Conservation (phyloP, 106 monocot genomes). For the Dendrobium chrysotoxum region DNA sequence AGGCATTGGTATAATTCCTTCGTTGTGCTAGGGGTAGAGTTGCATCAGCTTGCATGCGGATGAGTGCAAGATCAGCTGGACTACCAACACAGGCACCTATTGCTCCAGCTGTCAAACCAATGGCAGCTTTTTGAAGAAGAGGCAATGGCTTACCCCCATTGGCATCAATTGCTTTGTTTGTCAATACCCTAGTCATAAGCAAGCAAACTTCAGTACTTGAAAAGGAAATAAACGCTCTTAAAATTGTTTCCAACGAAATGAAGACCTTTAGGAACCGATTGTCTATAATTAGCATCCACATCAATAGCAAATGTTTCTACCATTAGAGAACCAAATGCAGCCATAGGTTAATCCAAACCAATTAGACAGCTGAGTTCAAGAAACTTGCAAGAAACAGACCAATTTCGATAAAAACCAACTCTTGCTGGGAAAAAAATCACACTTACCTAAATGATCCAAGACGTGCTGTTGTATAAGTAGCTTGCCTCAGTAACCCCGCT, state of each 20-base stretch:
- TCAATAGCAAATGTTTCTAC: not conserved
- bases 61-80: slow-evolving; percentile 80
- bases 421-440: not conserved
- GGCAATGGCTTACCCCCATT: slow-evolving; percentile 77
- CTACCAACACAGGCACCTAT: slow-evolving; percentile 72
- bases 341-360: not conserved
- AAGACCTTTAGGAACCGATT: not conserved
- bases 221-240: too few relatives aligned
- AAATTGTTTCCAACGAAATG: not conserved
- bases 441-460: slow-evolving; percentile 57
- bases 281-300: not conserved
- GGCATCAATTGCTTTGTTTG: slow-evolving; percentile 70
- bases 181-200: slow-evolving; percentile 42
- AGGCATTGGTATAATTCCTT: slow-evolving; percentile 66
- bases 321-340: not conserved
- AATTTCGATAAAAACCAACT: not conserved
- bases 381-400: not conserved
- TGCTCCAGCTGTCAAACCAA: slow-evolving; percentile 78
- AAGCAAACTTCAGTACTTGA: not conserved
- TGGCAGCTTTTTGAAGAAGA: slow-evolving; percentile 64
- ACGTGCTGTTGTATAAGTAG: slow-evolving; percentile 61
- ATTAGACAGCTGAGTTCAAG: not conserved
- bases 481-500: slow-evolving; percentile 60
- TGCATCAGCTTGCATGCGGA: slow-evolving; percentile 84
- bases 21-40: slow-evolving; percentile 58